phyloP scores from a whole-genome alignment of 2,329 filamentous ascomycete species.

The Diaporthe humulicola region DNA sequence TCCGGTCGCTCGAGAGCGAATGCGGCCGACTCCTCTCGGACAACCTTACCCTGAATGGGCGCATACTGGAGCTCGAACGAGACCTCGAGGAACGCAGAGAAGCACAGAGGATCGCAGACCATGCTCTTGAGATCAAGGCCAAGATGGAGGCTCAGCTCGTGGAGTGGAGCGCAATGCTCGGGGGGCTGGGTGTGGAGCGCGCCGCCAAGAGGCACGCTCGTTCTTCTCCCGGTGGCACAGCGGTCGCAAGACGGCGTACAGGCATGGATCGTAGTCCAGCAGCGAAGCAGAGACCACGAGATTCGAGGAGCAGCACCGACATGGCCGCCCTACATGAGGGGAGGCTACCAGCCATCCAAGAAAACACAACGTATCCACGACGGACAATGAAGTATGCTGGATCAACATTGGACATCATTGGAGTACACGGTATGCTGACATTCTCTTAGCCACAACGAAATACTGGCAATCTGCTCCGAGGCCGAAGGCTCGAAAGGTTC shows the following conservation, averaged over 20 bases:
- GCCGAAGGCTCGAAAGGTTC: constrained; percentile 68
- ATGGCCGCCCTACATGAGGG: constrained; percentile 63
- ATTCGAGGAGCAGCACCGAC: constrained; percentile 69
- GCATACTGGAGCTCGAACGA: constrained; percentile 77
- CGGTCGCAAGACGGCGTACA: constrained; percentile 55
- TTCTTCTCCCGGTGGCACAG: constrained; percentile 54
- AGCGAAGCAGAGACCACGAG: constrained; percentile 65
- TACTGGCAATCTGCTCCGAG: constrained; percentile 69
- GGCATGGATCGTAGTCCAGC: constrained; percentile 64
- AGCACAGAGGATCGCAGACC: constrained; percentile 71
- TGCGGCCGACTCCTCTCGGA: constrained; percentile 81
- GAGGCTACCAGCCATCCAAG: constrained; percentile 75
- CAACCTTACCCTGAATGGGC: constrained; percentile 79
- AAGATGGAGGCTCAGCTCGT: constrained; percentile 79
- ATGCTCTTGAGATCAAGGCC: constrained; percentile 77
- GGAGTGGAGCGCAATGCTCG: constrained; percentile 77
- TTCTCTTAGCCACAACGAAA: constrained; percentile 67
- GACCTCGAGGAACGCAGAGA: constrained; percentile 75
- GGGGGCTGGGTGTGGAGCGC: constrained; percentile 73
- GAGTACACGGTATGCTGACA: constrained; percentile 47
- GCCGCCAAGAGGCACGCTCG: constrained; percentile 60
- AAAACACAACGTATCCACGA: constrained; percentile 77
- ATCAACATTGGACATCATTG: not conserved
- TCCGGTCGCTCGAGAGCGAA: constrained; percentile 82
- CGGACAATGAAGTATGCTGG: constrained; percentile 74